Percentiles rank a stretch among this genome's conserved stretches.
Conservation (phyloP, 768 basidiomycete genomes). For the Lentinus brumalis region DNA sequence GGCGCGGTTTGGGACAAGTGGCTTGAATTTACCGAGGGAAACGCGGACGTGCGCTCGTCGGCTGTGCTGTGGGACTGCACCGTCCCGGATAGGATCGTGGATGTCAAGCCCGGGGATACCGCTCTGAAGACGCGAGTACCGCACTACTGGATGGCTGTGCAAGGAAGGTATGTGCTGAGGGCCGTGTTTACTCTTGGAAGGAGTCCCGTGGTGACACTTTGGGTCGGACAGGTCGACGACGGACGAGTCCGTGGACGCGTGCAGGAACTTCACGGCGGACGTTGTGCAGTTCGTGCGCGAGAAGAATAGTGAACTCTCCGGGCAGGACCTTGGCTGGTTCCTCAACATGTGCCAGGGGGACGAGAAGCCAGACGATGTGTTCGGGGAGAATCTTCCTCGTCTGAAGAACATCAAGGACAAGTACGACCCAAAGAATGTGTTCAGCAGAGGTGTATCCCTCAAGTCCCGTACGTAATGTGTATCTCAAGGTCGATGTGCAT, state of each 20-base stretch:
- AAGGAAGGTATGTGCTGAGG: constrained; percentile 17
- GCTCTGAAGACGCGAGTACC: constrained; percentile 18
- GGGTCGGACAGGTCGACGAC: constrained; percentile 14
- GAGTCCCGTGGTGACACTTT: neutral
- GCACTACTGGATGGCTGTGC: constrained; percentile 26
- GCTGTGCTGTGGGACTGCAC: constrained; percentile 21
- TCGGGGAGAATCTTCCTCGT: constrained; percentile 28
- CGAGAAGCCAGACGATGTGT: constrained; percentile 31
- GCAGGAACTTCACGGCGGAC: constrained; percentile 5
- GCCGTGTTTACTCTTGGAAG: neutral
- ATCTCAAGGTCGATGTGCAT: too few species aligned
- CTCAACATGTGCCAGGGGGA: constrained; percentile 26
- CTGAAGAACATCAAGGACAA: constrained; percentile 31
- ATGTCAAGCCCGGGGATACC: constrained; percentile 8
- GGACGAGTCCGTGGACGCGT: constrained; percentile 12
- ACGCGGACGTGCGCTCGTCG: constrained; percentile 17
- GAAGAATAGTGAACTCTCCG: constrained; percentile 22
- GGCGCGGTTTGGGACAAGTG: constrained; percentile 16
- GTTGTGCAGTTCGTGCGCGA: constrained; percentile 13
- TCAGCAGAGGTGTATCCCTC: constrained; percentile 29
- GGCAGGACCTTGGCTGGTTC: constrained; percentile 21
- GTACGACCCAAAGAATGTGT: constrained; percentile 36
- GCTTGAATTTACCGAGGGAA: constrained; percentile 19
- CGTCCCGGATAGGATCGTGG: constrained; percentile 10
- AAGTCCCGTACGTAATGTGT: constrained; percentile 20